Evolutionary conservation across 768 basidiomycete genomes (phyloP).

Genomic region (Boletus pseudopeckii): DNA sequence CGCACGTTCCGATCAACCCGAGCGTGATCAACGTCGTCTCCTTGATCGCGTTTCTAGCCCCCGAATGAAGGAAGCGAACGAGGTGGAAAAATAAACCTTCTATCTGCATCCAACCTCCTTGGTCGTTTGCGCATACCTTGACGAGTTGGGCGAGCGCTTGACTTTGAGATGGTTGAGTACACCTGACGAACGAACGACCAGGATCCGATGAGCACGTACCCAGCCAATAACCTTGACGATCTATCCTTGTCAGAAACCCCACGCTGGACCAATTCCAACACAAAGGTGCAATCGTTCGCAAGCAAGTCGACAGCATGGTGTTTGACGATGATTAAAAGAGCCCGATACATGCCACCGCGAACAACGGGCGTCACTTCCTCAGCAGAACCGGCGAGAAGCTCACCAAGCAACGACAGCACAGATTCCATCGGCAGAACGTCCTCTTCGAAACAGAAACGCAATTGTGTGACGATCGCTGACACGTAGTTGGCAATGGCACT

Average conservation of each 20-base stretch:
- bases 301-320: conserved; percentile 37
- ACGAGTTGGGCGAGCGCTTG: conserved; percentile 49
- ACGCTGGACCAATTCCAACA: conserved; percentile 39
- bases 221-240: conserved; percentile 60
- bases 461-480: conserved; percentile 12
- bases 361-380: conserved; percentile 47
- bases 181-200: background rate
- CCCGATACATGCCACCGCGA: conserved; percentile 41
- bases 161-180: conserved; percentile 20
- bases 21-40: conserved; percentile 66
- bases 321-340: conserved; percentile 40
- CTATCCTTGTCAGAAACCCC: conserved; percentile 56
- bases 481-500: conserved; percentile 24
- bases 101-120: conserved; percentile 33
- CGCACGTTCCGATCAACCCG: conserved; percentile 50
- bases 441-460: conserved; percentile 5
- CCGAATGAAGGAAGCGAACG: conserved; percentile 44
- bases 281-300: conserved; percentile 29
- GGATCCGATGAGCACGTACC: conserved; percentile 42
- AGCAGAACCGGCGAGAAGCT: conserved; percentile 42
- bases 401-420: conserved; percentile 35
- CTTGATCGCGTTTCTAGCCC: conserved; percentile 42
- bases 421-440: conserved; percentile 26
- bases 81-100: conserved; percentile 45
- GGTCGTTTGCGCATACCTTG: conserved; percentile 38